A percentile compares a stretch with the other conserved stretches of the same genome.
These are phyloP conservation scores for Lipomyces starkeyi DNA, from an alignment of 805 yeast species.

Conservation along the genomic window DNA sequence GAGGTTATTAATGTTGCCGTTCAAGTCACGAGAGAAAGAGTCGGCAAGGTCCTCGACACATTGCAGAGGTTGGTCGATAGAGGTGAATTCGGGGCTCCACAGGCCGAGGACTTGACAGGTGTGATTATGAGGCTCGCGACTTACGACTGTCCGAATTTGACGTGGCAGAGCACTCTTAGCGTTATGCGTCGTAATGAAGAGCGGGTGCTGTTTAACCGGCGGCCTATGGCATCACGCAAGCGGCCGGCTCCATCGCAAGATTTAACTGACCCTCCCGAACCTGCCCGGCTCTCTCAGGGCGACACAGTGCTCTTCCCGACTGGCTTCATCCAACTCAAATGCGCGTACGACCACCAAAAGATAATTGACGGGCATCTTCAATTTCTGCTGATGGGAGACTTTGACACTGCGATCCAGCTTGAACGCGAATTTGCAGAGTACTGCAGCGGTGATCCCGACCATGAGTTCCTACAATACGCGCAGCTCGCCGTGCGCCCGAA, in stretches of 20 bases:
- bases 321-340: conserved; percentile 20
- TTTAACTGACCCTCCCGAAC: not conserved
- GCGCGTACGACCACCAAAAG: conserved; percentile 17
- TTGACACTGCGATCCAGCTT: conserved; percentile 15
- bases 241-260: conserved; percentile 1
- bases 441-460: conserved; percentile 16
- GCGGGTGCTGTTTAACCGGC: conserved; percentile 8
- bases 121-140: conserved; percentile 21
- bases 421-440: conserved; percentile 26
- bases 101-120: conserved; percentile 6
- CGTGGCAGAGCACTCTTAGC: conserved; percentile 26
- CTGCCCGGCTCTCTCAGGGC: not conserved
- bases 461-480: not conserved
- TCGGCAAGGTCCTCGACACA: conserved; percentile 1
- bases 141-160: conserved; percentile 33
- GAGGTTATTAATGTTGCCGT: conserved; percentile 22
- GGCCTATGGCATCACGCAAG: not conserved
- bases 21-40: conserved; percentile 16
- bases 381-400: conserved; percentile 12
- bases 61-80: not conserved
- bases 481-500: not conserved
- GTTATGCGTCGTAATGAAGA: conserved; percentile 32
- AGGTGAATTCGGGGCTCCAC: not conserved
- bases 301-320: conserved; percentile 9
- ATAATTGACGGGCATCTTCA: conserved; percentile 17